Base-by-base conservation (phyloP, 2,329 filamentous ascomycete species). In the Colletotrichum camelliae region DNA sequence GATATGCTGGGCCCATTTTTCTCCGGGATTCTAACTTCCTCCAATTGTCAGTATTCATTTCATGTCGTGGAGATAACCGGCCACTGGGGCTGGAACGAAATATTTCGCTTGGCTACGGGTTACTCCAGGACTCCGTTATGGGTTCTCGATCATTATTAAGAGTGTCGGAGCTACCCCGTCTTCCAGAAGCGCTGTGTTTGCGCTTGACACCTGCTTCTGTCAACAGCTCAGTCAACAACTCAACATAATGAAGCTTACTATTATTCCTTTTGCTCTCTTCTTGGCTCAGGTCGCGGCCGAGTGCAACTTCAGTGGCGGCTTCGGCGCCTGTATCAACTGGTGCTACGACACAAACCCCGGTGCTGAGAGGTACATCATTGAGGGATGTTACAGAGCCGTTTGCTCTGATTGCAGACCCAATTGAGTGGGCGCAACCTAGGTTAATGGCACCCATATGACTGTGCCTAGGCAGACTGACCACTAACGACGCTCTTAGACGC, bases 201-300 rank as follows among this genome's bases (percentile, higher is more conserved):
- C 2, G 3, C 8, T n/a, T n/a, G 18, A n/a, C 4, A 43, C 10
- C n/a, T 9, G 4, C 8, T 43, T 43, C 12, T 0, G 1, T 2
- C 39, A 10, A 12, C 8, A 43, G 39, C 18, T 0, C 52, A 24
- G 3, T 57, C 12, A 8, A 57, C 12, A 16, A 13, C 12, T 27
- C 4, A 21, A 16, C 21, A 57, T 27, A 7, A 57, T 27, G 21
- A 57, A 16, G 7, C 2, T 27, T 2, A 8, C 21, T 12, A 21
- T 8, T 1, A 4, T 27, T 4, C 24, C 15, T 57, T 27, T 57
- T 2, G 21, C 52, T 21, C 6, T 57, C 3, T 57, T 57, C 12
- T 13, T 27, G 52, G 6, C 52, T 15, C 21, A 21, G 2, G 52
- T 27, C 6, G 13, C 15, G 24, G 52, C 21, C 21, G 52, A 57